phyloP scores from a whole-genome alignment of 2,329 filamentous ascomycete species.

The Scedosporium minutisporum region DNA sequence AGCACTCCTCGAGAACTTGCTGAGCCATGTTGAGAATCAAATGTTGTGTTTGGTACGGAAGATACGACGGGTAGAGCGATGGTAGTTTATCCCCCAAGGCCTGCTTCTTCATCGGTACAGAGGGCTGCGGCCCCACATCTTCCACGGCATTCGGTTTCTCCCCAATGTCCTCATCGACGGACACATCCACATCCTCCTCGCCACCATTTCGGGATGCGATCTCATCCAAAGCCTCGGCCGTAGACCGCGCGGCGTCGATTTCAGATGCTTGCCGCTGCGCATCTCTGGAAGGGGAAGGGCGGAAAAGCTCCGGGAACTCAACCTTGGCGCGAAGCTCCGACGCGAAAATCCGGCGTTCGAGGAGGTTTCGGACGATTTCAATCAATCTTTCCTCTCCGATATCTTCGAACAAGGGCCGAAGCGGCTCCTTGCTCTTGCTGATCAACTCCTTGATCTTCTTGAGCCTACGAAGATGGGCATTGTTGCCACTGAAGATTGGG shows the following conservation, averaged over 20 bases:
- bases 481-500: slow-evolving; percentile 16
- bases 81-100: slow-evolving; percentile 8
- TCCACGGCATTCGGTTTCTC: not conserved
- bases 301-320: slow-evolving; percentile 23
- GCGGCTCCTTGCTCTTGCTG: not conserved
- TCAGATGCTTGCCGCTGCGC: slow-evolving; percentile 20
- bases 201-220: not conserved
- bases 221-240: not conserved
- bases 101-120: not conserved
- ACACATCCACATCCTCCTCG: not conserved
- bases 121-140: not conserved
- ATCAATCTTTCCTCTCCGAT: not conserved
- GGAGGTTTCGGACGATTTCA: slow-evolving; percentile 13
- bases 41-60: slow-evolving; percentile 26
- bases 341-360: slow-evolving; percentile 19
- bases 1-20: slow-evolving; percentile 25
- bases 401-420: not conserved
- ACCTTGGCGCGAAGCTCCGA: slow-evolving; percentile 21
- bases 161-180: not conserved
- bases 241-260: slow-evolving; percentile 11
- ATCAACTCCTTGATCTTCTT: slow-evolving; percentile 17
- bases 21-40: slow-evolving; percentile 24
- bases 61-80: slow-evolving; percentile 19
- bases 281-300: slow-evolving; percentile 15
- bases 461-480: slow-evolving; percentile 13